Evolutionary conservation across 257 asterid genomes (phyloP), one percentile per base, ranked within the genome.

Genomic region (Rauvolfia tetraphylla): DNA sequence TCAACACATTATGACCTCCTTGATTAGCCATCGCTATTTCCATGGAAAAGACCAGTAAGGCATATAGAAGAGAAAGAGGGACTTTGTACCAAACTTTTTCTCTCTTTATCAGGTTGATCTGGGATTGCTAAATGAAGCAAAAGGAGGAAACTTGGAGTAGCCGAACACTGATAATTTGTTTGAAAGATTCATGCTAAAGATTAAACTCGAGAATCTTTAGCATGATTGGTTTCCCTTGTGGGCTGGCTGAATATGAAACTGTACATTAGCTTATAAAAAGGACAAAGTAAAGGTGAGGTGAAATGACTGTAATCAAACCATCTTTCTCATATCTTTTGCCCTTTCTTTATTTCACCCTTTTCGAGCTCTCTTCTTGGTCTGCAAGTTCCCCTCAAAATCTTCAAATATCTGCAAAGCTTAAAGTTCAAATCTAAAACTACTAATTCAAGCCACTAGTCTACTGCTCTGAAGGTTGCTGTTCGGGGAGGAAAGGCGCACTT

Each of bases 1-100:
- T 80, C 79, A 69, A 62, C 83, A 74, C 79, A 72, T 66, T 76
- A 34, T 14, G 59, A 12, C 79, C 86, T 57, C 86, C 87, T 71
- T 81, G 81, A 41, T 74, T 80, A n/a, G 85, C 81, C 78, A 81
- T 85, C 58, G 79, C 84, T 74, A 79, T 77, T 79, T 91, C 89
- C 90, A 88, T 86, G 84, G 38, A 36, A 69, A 42, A 14, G 31
- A 46, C 54, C 29, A 46, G 66, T 33, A 75, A 54, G 69, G 39
- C 80, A 72, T 78, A 23, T 76, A 38, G 53, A 71, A 4, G n/a
- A 56, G 36, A 31, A 25, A 38, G 66, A 39, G 15, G 46, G 10
- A 48, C 46, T 67, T 67, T 46, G 12, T 57, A 77, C 73, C 70
- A 63, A 53, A 15, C 77, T 59, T 62, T 68, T 58, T 7, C 65